Evolutionary conservation across 1,284 basidiomycete genomes (phyloP).

Genomic region (Stereum hirsutum): DNA sequence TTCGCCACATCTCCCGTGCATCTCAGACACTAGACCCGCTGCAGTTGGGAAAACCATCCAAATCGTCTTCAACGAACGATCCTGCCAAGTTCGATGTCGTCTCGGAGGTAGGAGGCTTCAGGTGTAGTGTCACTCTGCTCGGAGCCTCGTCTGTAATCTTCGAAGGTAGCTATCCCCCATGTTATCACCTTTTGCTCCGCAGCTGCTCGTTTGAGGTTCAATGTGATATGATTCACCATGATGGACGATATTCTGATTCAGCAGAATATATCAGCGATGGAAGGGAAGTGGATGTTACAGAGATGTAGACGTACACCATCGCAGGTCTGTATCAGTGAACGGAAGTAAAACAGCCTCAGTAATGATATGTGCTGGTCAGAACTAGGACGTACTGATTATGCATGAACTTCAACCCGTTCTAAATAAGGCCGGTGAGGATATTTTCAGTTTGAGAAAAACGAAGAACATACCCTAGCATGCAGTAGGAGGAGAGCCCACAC

Average conservation of each 20-base stretch:
- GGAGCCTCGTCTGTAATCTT: too few relatives aligned
- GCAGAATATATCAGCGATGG: not conserved
- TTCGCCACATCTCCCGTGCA: too few relatives aligned
- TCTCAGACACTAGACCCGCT: too few relatives aligned
- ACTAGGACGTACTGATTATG: not conserved
- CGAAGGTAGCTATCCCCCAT: not conserved
- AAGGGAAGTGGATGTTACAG: not conserved
- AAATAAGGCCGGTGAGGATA: not conserved
- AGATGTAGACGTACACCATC: not conserved
- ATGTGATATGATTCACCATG: constrained; percentile 1
- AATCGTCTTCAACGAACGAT: too few relatives aligned
- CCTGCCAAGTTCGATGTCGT: too few relatives aligned
- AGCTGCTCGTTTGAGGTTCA: not conserved
- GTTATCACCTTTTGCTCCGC: not conserved
- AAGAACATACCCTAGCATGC: not conserved
- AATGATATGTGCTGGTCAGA: not conserved
- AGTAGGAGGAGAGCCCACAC: not conserved
- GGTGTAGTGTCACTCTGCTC: too few relatives aligned
- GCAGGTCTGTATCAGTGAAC: not conserved
- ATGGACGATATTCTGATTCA: constrained; percentile 1
- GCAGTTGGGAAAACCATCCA: too few relatives aligned
- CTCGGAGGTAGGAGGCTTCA: too few relatives aligned
- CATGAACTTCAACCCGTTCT: not conserved
- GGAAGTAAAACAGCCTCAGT: not conserved
- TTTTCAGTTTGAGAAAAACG: not conserved